Conservation (phyloP, 164 flowering plant genomes). For the Vitis rotundifolia region DNA sequence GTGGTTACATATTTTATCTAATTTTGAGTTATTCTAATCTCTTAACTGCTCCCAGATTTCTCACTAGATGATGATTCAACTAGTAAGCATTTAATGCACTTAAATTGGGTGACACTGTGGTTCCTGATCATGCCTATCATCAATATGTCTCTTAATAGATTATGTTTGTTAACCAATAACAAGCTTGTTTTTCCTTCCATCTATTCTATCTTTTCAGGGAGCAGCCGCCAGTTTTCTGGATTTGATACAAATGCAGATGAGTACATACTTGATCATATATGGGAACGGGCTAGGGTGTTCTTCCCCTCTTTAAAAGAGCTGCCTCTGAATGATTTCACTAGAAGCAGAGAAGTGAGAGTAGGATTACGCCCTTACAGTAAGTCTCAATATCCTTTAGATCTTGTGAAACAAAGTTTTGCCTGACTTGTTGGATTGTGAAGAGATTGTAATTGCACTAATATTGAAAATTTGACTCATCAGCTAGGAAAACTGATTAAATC, state of each 20-base stretch:
- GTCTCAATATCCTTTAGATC: conserved; percentile 19
- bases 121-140: too few species aligned
- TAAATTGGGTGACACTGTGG: too few species aligned
- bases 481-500: conserved; percentile 1
- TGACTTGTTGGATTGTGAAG: background rate
- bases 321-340: conserved; percentile 34
- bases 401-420: background rate
- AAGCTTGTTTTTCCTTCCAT: background rate
- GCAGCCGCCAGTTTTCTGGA: conserved; percentile 88
- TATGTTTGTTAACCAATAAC: background rate
- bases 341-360: conserved; percentile 58
- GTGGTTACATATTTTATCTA: too few species aligned
- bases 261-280: conserved; percentile 55
- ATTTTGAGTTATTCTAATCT: too few species aligned
- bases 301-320: conserved; percentile 61
- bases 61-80: too few species aligned
- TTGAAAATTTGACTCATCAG: background rate
- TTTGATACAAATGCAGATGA: conserved; percentile 66
- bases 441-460: background rate
- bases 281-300: conserved; percentile 74
- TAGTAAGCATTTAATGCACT: too few species aligned
- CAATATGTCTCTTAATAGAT: background rate
- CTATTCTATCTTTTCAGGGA: conserved; percentile 50
- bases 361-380: conserved; percentile 94
- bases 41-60: too few species aligned